phyloP scores from a whole-genome alignment of 2,329 filamentous ascomycete species.

The Fusarium newnesense region DNA sequence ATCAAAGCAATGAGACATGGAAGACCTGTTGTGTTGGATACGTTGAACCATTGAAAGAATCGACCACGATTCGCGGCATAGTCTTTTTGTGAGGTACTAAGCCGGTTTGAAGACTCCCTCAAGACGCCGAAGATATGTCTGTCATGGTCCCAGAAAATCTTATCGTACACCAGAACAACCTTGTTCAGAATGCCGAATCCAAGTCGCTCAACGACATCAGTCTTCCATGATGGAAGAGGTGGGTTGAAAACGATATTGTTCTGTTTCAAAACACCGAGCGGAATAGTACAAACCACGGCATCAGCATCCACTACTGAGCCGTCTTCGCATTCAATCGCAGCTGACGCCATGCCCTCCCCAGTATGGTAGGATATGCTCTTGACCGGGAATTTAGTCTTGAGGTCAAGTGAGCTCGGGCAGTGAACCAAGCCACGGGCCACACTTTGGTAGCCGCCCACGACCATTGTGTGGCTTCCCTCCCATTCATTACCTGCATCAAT shows the following conservation, averaged over 20 bases:
- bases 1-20: slow-evolving; percentile 91
- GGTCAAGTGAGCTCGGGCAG: slow-evolving; percentile 79
- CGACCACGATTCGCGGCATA: slow-evolving; percentile 85
- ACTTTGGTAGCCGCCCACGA: slow-evolving; percentile 93
- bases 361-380: slow-evolving; percentile 75
- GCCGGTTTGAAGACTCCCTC: slow-evolving; percentile 74
- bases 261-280: slow-evolving; percentile 91
- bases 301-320: slow-evolving; percentile 85
- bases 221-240: slow-evolving; percentile 87
- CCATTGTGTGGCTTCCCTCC: slow-evolving; percentile 92
- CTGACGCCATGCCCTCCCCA: slow-evolving; percentile 57
- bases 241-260: slow-evolving; percentile 86
- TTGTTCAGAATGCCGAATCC: slow-evolving; percentile 97
- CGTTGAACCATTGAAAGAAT: slow-evolving; percentile 98
- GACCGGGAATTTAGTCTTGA: slow-evolving; percentile 79
- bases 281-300: slow-evolving; percentile 88
- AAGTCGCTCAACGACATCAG: slow-evolving; percentile 80
- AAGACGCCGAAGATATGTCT: slow-evolving; percentile 95
- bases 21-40: slow-evolving; percentile 86
- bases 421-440: slow-evolving; percentile 88
- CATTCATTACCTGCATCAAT: slow-evolving; percentile 98
- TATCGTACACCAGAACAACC: slow-evolving; percentile 88
- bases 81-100: slow-evolving; percentile 81
- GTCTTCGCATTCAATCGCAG: slow-evolving; percentile 78
- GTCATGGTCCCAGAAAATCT: slow-evolving; percentile 89